These are phyloP conservation scores for Adansonia rubrostipa DNA, from an alignment of 441 rosid genomes.

Conservation along the genomic window DNA sequence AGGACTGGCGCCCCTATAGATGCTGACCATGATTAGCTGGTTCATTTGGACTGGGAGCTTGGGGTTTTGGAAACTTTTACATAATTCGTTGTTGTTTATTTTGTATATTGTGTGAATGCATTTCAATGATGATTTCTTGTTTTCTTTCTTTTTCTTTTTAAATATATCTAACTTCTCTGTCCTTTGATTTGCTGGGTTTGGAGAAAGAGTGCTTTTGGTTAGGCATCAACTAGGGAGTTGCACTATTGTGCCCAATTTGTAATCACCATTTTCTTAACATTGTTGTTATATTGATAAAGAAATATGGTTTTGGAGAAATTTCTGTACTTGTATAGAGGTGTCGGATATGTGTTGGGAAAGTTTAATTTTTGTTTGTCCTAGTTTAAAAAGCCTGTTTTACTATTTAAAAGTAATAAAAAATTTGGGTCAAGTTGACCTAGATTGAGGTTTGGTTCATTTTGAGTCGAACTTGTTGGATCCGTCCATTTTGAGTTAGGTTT, in stretches of 20 bases:
- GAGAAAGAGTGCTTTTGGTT: slow-evolving; percentile 35
- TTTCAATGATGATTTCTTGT: slow-evolving; percentile 27
- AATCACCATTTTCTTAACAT: slow-evolving; percentile 34
- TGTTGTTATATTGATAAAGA: slow-evolving; percentile 28
- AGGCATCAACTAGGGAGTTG: slow-evolving; percentile 25
- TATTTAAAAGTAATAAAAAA: too few relatives aligned
- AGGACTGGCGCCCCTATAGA: slow-evolving; percentile 82
- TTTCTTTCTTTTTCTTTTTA: background rate
- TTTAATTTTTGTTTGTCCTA: too few relatives aligned
- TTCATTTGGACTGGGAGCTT: slow-evolving; percentile 16
- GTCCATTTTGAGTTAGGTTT: too few relatives aligned
- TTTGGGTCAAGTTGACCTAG: too few relatives aligned
- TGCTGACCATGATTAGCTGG: slow-evolving; percentile 45
- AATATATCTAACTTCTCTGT: background rate
- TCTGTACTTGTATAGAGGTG: background rate
- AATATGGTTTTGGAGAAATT: slow-evolving; percentile 24
- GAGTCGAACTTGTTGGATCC: too few relatives aligned
- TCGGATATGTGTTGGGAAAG: too few relatives aligned
- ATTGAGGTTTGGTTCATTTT: too few relatives aligned
- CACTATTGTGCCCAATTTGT: slow-evolving; percentile 39
- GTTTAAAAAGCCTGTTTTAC: too few relatives aligned
- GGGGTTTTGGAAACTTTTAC: slow-evolving; percentile 31
- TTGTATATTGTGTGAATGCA: slow-evolving; percentile 66
- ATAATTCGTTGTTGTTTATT: slow-evolving; percentile 41
- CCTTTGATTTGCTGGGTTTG: slow-evolving; percentile 33